Conservation (phyloP, 192 early-diverging fungal species). For the Coemansia erecta region DNA sequence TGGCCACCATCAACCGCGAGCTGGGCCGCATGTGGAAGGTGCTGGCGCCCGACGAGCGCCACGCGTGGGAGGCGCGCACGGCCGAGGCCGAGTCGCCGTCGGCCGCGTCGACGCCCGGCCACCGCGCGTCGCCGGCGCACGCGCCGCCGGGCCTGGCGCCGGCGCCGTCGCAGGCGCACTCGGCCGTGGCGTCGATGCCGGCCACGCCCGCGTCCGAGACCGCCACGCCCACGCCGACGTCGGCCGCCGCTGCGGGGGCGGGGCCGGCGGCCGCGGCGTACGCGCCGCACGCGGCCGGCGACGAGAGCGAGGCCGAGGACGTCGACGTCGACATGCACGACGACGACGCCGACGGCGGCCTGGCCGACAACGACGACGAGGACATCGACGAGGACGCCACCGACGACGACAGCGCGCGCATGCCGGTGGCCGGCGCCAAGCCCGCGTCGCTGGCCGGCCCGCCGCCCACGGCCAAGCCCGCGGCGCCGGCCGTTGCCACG, state of each 20-base stretch:
- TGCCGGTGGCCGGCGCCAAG: neutral
- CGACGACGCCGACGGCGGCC: conserved; percentile 31
- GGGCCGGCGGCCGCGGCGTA: neutral
- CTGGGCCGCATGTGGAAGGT: conserved; percentile 53
- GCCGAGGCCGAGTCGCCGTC: conserved; percentile 22
- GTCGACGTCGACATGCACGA: conserved; percentile 53
- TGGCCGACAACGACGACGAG: neutral
- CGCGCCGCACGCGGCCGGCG: conserved; percentile 3
- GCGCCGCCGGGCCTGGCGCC: conserved; percentile 6
- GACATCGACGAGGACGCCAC: no score
- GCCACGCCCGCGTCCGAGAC: conserved; percentile 32
- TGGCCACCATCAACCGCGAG: conserved; percentile 50
- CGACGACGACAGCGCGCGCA: neutral
- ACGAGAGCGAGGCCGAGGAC: conserved; percentile 36
- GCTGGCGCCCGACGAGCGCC: conserved; percentile 34
- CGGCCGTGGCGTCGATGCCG: conserved; percentile 23
- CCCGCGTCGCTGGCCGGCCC: conserved; percentile 11
- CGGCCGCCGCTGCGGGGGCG: neutral
- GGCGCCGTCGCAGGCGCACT: conserved; percentile 21
- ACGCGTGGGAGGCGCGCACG: conserved; percentile 41
- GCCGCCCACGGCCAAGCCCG: conserved; percentile 37
- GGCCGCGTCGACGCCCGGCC: conserved; percentile 17
- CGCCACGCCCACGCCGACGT: conserved; percentile 25
- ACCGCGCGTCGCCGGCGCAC: conserved; percentile 18
- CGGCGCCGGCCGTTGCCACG: neutral